Conservation (phyloP, 306 rosid species). For the Glycine soja region DNA sequence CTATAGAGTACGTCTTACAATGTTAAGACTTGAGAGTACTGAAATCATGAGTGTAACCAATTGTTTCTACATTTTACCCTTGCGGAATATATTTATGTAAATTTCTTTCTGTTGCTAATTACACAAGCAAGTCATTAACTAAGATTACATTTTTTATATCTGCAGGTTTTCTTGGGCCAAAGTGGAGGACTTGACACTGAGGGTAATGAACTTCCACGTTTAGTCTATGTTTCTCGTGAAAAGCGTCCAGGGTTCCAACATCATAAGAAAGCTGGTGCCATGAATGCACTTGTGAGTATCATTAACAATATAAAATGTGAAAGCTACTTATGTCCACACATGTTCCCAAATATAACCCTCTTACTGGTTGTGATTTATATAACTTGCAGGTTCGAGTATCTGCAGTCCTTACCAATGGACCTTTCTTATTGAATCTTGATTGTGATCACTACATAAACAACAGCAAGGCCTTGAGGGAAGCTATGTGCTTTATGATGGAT, state of each 20-base stretch:
- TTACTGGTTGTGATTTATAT: constrained; percentile 11
- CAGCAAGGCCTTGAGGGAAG: constrained; percentile 96
- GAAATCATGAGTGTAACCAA: neutral
- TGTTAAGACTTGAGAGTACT: neutral
- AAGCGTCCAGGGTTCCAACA: constrained; percentile 99
- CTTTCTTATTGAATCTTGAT: constrained; percentile 96
- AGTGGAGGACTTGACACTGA: constrained; percentile 96
- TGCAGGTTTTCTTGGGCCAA: constrained; percentile 97
- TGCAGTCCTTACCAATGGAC: constrained; percentile 96
- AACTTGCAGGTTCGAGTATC: constrained; percentile 89
- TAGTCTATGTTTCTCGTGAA: constrained; percentile 98
- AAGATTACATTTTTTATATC: constrained; percentile 24
- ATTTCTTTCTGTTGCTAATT: constrained; percentile 22
- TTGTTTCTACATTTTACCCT: constrained; percentile 28
- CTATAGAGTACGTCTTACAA: constrained; percentile 10
- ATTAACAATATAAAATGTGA: neutral
- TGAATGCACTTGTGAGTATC: constrained; percentile 94
- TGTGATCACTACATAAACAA: constrained; percentile 99
- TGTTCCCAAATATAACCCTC: neutral
- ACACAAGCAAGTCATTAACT: constrained; percentile 30
- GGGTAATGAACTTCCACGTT: constrained; percentile 90
- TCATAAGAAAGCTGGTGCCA: constrained; percentile 99
- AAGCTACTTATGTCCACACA: neutral
- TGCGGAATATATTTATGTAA: neutral
- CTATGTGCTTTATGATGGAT: constrained; percentile 99